Evolutionary conservation across 2,329 filamentous ascomycete genomes (phyloP).

Genomic region (Davidsoniella virescens): DNA sequence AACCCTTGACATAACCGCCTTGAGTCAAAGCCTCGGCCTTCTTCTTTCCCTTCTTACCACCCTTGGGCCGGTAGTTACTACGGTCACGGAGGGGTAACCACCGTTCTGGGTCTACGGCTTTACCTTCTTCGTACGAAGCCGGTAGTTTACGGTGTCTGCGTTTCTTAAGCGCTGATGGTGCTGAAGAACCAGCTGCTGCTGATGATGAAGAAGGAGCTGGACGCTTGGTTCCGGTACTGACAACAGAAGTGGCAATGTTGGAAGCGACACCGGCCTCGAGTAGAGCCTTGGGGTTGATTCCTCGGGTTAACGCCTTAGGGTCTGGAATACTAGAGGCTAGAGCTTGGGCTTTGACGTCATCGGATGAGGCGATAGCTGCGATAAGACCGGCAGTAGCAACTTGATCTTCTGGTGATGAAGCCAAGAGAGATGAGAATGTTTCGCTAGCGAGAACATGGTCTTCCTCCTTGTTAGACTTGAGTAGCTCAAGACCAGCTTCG

Average conservation of each 20-base stretch:
- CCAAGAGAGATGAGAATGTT: constrained; percentile 60
- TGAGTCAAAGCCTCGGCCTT: constrained; percentile 65
- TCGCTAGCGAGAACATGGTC: constrained; percentile 56
- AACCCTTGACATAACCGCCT: constrained; percentile 53
- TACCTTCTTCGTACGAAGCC: constrained; percentile 59
- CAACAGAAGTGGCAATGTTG: constrained; percentile 21
- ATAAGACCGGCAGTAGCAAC: constrained; percentile 70
- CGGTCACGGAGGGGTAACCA: constrained; percentile 87
- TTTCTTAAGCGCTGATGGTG: constrained; percentile 29
- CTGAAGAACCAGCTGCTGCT: constrained; percentile 17
- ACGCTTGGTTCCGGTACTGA: constrained; percentile 30
- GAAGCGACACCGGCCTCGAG: constrained; percentile 46
- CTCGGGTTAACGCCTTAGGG: constrained; percentile 42
- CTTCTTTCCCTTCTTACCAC: constrained; percentile 75
- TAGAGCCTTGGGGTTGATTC: constrained; percentile 44
- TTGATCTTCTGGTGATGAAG: constrained; percentile 48
- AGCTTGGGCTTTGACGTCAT: constrained; percentile 37
- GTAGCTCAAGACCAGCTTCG: constrained; percentile 67
- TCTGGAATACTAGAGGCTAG: constrained; percentile 43
- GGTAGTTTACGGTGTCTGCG: constrained; percentile 49
- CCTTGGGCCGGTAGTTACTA: constrained; percentile 77
- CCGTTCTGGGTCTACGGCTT: constrained; percentile 73
- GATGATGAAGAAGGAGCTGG: constrained; percentile 17
- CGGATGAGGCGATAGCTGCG: constrained; percentile 54
- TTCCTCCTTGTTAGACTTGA: constrained; percentile 53